These are phyloP conservation scores for Ceratocystis destructans DNA, from an alignment of 2,329 filamentous ascomycete genomes.

Conservation along the genomic window DNA sequence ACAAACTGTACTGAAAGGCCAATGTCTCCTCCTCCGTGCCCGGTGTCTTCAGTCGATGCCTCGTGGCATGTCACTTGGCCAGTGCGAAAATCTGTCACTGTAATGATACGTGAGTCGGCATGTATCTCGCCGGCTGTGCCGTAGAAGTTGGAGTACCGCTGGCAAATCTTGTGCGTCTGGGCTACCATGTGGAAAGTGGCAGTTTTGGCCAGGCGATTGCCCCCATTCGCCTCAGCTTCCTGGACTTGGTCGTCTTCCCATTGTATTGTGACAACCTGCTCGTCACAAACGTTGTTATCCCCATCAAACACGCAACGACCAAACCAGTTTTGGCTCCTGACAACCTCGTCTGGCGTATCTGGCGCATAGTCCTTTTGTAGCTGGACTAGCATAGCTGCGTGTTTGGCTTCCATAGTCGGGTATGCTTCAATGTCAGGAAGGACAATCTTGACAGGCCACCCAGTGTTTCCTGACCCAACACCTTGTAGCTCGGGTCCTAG, in stretches of 20 bases:
- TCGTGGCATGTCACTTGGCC: constrained; percentile 30
- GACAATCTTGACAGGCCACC: constrained; percentile 83
- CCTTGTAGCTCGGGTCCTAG: constrained; percentile 47
- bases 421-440: constrained; percentile 81
- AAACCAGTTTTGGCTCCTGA: constrained; percentile 55
- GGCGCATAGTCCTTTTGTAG: constrained; percentile 40
- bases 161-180: constrained; percentile 73
- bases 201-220: constrained; percentile 57
- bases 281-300: constrained; percentile 88
- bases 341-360: constrained; percentile 29
- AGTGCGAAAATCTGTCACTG: constrained; percentile 37
- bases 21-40: constrained; percentile 30
- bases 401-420: constrained; percentile 31
- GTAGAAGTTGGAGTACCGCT: constrained; percentile 74
- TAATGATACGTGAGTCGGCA: constrained; percentile 58
- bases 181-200: constrained; percentile 91
- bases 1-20: constrained; percentile 71
- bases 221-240: constrained; percentile 22
- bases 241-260: constrained; percentile 57
- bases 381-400: constrained; percentile 31
- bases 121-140: constrained; percentile 74
- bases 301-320: constrained; percentile 90
- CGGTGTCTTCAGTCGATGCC: constrained; percentile 28
- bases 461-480: constrained; percentile 49
- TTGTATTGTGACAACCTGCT: constrained; percentile 74